Evolutionary conservation across 2,329 filamentous ascomycete species (phyloP), one percentile per base, ranked within the genome.

Genomic region (Sordariomycetes sp.): DNA sequence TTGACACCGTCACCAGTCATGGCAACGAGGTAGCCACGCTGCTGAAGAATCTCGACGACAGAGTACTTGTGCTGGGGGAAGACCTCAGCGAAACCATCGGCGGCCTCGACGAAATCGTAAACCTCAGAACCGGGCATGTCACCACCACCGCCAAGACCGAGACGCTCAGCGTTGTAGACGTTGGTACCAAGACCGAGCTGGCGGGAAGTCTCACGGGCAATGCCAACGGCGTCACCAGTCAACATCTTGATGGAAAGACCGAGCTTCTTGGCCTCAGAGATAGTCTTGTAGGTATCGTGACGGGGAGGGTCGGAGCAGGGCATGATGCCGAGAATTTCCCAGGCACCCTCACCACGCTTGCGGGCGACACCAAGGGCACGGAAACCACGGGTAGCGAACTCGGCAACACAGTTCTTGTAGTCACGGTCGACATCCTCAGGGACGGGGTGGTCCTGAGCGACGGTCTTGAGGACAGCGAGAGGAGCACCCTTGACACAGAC

Each of bases 1-100:
- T 94, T 94, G 66, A 94, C 86, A 74, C 86, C 86, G 49, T 94
- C 87, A 71, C 86, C 86, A 63, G 86, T 94, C 87, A 94, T 94
- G 58, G 86, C 87, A 64, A 93, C 86, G 26, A 94, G 76, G 64
- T 93, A 88, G 46, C 86, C 86, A 76, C 86, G 84, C 67, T 90
- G 82, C 66, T 94, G 86, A 33, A 94, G 75, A 53, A 93, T 93
- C 64, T 93, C 86, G 49, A 94, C 86, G 59, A 92, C 86, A 45
- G 86, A 85, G 68, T 88, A 93, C 72, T 94, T 94, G 75, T 94
- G 86, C 66, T 94, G 84, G 49, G 86, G 86, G 72, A 92, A 93
- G 38, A 94, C 86, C 58, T 94, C 86, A 45, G 87, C 86, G 63
- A 94, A 94, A 66, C 86, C 87, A 72, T 94, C 86, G 42, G 86